Evolutionary conservation across 495 filamentous ascomycete genomes (phyloP), one percentile per base, ranked within the genome.

Genomic region (Tuber umbilicatum): DNA sequence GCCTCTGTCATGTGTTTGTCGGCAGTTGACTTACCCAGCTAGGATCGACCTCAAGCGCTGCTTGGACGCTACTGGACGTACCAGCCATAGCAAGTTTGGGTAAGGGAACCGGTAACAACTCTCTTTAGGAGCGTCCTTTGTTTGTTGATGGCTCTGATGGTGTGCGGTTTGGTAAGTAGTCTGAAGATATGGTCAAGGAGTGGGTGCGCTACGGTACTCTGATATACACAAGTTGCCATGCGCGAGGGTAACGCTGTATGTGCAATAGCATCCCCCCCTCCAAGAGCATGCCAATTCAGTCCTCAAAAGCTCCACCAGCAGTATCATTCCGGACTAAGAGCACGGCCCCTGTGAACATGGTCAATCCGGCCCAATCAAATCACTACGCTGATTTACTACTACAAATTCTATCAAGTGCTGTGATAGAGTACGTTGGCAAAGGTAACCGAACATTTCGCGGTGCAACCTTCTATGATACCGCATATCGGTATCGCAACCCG

Each of bases 21-120:
- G 45, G 21, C 9, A 67, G 69, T 35, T n/a, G 17, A 67, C 76
- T 77, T 39, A 77, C 76, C 39, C 76, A 60, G 9, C 70, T 35
- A 3, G 74, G 76, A 42, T 78, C 76, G 39, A 78, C 19, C 23
- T 17, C 23, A 60, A 77, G 75, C 2, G 67, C 12, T 35, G 50
- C 50, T 27, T 27, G 55, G 14, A 64, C 55, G 5, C 16, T 64
- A 27, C 19, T 12, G 55, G 55, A 17, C 16, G 55, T 17, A 64
- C 7, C 35, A 27, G 55, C 27, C 55, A 64, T 64, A 35, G 55
- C 27, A 64, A 35, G 4, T 16, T 64, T 31, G 27, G 55, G 27
- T 35, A 31, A 35, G 55, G 19, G 17, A 35, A 31, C 55, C 2
- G 14, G 35, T 19, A 19, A 64, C 50, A 60, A 14, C 55, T 64